Evolutionary conservation across 2,329 filamentous ascomycete genomes (phyloP).

Genomic region (Fusarium acutatum): DNA sequence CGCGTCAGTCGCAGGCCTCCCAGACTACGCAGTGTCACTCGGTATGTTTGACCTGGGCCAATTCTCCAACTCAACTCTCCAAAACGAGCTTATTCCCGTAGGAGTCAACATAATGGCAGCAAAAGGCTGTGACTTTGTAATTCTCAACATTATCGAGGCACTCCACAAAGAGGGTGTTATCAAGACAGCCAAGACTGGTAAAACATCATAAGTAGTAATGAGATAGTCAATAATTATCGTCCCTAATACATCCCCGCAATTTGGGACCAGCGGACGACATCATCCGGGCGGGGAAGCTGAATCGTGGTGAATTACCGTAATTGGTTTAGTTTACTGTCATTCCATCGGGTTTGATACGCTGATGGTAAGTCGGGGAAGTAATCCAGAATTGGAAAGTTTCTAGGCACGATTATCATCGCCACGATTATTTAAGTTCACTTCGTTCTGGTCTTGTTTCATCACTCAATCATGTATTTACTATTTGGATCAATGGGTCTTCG

Average conservation of each 20-base stretch:
- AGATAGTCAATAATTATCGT: neutral
- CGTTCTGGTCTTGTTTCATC: neutral
- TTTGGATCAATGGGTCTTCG: neutral
- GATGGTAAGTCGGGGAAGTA: neutral
- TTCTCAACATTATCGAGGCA: constrained; percentile 8
- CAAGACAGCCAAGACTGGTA: constrained; percentile 2
- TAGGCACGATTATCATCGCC: neutral
- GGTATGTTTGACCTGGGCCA: constrained; percentile 8
- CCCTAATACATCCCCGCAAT: neutral
- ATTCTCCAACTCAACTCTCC: neutral
- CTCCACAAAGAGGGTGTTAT: neutral
- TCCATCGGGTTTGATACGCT: too few relatives aligned
- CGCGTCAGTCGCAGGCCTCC: constrained; percentile 9
- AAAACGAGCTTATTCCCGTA: constrained; percentile 1
- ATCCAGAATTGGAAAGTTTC: constrained; percentile 1
- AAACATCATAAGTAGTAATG: neutral
- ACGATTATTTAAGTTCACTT: neutral
- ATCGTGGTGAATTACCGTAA: neutral
- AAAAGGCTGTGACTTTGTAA: constrained; percentile 20
- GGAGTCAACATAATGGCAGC: neutral
- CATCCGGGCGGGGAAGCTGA: neutral
- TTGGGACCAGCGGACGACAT: too few relatives aligned
- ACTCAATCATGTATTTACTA: neutral
- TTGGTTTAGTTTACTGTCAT: neutral
- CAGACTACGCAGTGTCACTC: constrained; percentile 15